Conservation (phyloP, 2,329 filamentous ascomycete species). For the Cladosporium sp. region DNA sequence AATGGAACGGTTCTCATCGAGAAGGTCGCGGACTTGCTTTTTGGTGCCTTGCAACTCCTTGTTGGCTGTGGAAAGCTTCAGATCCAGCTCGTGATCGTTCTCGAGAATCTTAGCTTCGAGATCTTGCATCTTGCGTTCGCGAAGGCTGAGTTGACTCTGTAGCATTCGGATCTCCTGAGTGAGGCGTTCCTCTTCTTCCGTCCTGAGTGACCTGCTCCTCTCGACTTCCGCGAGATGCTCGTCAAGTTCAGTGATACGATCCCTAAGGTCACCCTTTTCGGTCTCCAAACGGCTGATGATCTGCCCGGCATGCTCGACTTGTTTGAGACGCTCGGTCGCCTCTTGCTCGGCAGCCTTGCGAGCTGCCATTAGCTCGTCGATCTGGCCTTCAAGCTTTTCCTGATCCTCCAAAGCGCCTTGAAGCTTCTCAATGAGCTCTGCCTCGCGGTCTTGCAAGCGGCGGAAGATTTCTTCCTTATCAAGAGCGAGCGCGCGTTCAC, state of each 20-base stretch:
- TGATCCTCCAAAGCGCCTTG: slow-evolving; percentile 90
- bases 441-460: slow-evolving; percentile 85
- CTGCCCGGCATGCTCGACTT: slow-evolving; percentile 85
- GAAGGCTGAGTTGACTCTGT: slow-evolving; percentile 80
- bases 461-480: slow-evolving; percentile 99
- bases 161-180: slow-evolving; percentile 85
- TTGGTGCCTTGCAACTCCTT: slow-evolving; percentile 76
- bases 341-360: slow-evolving; percentile 87
- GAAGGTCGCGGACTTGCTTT: slow-evolving; percentile 69
- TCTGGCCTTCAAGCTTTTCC: slow-evolving; percentile 85
- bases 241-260: slow-evolving; percentile 66
- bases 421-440: slow-evolving; percentile 88
- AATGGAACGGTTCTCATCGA: slow-evolving; percentile 75
- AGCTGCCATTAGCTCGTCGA: slow-evolving; percentile 81
- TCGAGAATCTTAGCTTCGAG: slow-evolving; percentile 79
- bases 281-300: slow-evolving; percentile 82
- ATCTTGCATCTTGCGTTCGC: slow-evolving; percentile 85
- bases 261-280: slow-evolving; percentile 73
- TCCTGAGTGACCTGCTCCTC: slow-evolving; percentile 66
- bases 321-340: slow-evolving; percentile 69
- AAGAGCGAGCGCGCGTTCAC: slow-evolving; percentile 87
- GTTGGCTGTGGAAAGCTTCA: slow-evolving; percentile 72
- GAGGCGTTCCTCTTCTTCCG: slow-evolving; percentile 70
- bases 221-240: slow-evolving; percentile 66
- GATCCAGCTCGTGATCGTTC: slow-evolving; percentile 80